Evolutionary conservation across 2,329 filamentous ascomycete species (phyloP).

Genomic region (Beauveria scarabaeidicola): DNA sequence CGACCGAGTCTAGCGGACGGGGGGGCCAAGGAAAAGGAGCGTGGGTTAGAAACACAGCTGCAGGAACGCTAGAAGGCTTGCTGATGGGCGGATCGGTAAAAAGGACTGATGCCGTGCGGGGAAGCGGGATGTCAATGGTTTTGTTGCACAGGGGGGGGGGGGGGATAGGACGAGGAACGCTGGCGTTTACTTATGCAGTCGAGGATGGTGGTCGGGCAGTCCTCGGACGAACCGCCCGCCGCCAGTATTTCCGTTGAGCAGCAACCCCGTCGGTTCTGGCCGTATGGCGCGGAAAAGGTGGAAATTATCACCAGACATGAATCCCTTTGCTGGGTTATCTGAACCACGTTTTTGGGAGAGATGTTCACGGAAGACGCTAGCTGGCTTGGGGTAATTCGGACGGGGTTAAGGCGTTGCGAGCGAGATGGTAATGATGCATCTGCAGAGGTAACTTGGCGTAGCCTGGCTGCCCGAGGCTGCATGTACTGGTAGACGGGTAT

Average conservation of each 20-base stretch:
- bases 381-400: slow-evolving; percentile 1
- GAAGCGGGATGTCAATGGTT: not conserved
- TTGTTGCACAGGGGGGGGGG: not conserved
- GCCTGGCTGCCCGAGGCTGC: not conserved
- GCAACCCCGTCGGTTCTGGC: not conserved
- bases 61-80: not conserved
- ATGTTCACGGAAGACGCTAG: not conserved
- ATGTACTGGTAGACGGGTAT: no score
- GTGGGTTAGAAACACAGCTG: not conserved
- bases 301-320: slow-evolving; percentile 6
- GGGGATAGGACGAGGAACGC: not conserved
- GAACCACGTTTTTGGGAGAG: not conserved
- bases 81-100: not conserved
- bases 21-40: not conserved
- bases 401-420: not conserved
- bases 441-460: not conserved
- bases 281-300: not conserved
- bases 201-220: not conserved
- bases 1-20: not conserved
- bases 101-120: not conserved
- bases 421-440: not conserved
- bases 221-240: not conserved
- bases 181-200: not conserved
- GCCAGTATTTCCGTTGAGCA: not conserved
- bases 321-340: not conserved